Base-by-base conservation (phyloP, 1,139 yeast species). In the Scheffersomyces titani region DNA sequence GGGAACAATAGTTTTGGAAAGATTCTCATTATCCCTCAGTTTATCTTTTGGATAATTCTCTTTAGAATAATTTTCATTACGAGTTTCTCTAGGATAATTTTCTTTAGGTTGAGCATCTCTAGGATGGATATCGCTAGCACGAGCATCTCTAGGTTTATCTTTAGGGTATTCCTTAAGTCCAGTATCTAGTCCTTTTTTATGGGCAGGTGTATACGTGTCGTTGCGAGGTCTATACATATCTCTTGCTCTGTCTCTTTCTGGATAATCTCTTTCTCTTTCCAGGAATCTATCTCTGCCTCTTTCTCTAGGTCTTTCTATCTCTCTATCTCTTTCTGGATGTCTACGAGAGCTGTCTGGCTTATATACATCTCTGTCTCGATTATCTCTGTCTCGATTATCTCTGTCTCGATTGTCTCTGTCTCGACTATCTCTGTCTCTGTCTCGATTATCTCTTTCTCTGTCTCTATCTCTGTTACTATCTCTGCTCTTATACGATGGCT, bases 221-320 rank as follows among this genome's bases (percentile, higher is more conserved):
- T 57, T 62, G 5, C 61, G 58, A 13, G 63, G 60, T 47, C 63
- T 56, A 44, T 57, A 59, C 40, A 30, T 30, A 11, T 30, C 40
- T 6, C 54, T 54, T 7, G 7, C 49, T 6, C 53, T 44, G 18
- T 54, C 49, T n/a, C 51, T 16, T 21, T 52, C 53, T 21, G 49
- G 22, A 16, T 22, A 44, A n/a, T 53, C 57, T 11, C 50, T 49
- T n/a, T 19, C 46, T 40, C 30, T 51, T 40, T 50, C 49, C 44
- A 47, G 44, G 40, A 53, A 46, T 44, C 53, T 56, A 51, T 59
- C 55, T 24, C 55, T 56, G 47, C 59, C 61, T 45, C 63, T 24
- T 7, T 24, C 30, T 24, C 30, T 24, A 6, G 30, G 30, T 24
- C 30, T 24, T 24, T 24, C 30, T 24, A 24, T 24, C 9, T 24